These are phyloP conservation scores for Fusarium nygamai DNA, from an alignment of 2,329 filamentous ascomycete species.

Conservation along the genomic window DNA sequence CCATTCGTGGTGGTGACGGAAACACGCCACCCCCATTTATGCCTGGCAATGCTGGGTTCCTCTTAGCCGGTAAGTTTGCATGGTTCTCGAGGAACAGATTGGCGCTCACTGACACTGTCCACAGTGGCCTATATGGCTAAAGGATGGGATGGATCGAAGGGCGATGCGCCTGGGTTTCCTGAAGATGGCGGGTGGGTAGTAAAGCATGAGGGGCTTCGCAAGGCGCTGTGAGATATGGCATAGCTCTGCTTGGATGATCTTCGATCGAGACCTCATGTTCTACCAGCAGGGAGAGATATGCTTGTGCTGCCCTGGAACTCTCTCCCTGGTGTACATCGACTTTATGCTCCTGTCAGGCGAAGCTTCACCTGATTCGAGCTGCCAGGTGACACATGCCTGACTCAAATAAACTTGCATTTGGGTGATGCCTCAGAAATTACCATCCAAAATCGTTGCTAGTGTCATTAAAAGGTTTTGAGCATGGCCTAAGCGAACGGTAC, in stretches of 20 bases:
- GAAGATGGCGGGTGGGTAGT: slow-evolving; percentile 48
- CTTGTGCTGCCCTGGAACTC: neutral
- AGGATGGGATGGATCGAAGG: slow-evolving; percentile 38
- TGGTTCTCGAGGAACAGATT: rapidly evolving
- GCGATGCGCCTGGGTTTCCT: slow-evolving; percentile 50
- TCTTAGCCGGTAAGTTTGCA: slow-evolving; percentile 42
- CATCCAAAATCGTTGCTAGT: no score
- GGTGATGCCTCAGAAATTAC: no score
- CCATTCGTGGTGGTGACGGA: slow-evolving; percentile 45
- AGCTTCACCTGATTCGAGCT: neutral
- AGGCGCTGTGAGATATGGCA: slow-evolving; percentile 42
- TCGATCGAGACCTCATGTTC: neutral
- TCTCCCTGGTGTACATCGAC: neutral
- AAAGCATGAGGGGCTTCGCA: slow-evolving; percentile 48
- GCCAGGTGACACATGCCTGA: neutral
- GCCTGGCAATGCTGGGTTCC: slow-evolving; percentile 51
- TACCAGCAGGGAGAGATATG: rapidly evolving
- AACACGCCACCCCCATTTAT: slow-evolving; percentile 48
- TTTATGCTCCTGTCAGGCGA: neutral
- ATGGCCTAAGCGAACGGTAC: neutral
- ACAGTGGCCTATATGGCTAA: slow-evolving; percentile 51
- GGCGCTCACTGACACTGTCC: rapidly evolving
- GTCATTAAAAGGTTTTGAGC: no score
- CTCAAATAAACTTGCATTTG: neutral
- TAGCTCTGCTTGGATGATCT: neutral